phyloP scores from a whole-genome alignment of 305 asterid species.

The Ilex paraguariensis region DNA sequence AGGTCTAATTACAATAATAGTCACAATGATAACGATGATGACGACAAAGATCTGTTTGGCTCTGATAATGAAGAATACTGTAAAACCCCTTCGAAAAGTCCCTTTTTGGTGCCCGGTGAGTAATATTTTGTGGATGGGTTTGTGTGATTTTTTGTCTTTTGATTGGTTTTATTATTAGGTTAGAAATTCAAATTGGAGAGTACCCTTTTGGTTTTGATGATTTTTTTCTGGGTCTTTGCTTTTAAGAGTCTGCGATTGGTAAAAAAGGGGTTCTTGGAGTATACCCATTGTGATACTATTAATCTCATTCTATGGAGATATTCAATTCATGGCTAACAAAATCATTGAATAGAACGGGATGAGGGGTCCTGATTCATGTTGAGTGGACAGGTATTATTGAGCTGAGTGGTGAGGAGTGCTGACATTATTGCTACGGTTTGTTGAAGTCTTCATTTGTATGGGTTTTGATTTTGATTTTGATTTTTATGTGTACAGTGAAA shows the following conservation, averaged over 20 bases:
- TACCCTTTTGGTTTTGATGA: background rate
- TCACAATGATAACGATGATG: constrained; percentile 18
- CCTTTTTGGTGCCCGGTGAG: constrained; percentile 70
- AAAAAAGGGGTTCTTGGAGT: too few relatives aligned
- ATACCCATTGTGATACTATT: too few relatives aligned
- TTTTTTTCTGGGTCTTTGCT: background rate
- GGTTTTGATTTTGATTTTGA: too few relatives aligned
- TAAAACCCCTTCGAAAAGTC: constrained; percentile 59
- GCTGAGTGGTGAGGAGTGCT: too few relatives aligned
- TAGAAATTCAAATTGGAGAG: background rate
- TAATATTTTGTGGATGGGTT: background rate
- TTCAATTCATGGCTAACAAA: too few relatives aligned
- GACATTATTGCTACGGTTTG: too few relatives aligned
- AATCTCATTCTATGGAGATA: too few relatives aligned
- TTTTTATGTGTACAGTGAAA: too few relatives aligned
- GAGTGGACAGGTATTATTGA: too few relatives aligned
- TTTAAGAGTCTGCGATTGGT: background rate
- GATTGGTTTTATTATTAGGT: background rate
- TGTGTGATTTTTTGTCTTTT: background rate
- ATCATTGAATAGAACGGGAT: too few relatives aligned
- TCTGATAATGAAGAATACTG: constrained; percentile 81
- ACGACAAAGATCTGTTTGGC: constrained; percentile 82
- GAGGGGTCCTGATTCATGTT: too few relatives aligned
- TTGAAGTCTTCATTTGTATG: too few relatives aligned
- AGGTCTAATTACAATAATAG: constrained; percentile 29